These are phyloP conservation scores for Triticum aestivum DNA, from an alignment of 176 grass and related monocot genomes.

Conservation along the genomic window DNA sequence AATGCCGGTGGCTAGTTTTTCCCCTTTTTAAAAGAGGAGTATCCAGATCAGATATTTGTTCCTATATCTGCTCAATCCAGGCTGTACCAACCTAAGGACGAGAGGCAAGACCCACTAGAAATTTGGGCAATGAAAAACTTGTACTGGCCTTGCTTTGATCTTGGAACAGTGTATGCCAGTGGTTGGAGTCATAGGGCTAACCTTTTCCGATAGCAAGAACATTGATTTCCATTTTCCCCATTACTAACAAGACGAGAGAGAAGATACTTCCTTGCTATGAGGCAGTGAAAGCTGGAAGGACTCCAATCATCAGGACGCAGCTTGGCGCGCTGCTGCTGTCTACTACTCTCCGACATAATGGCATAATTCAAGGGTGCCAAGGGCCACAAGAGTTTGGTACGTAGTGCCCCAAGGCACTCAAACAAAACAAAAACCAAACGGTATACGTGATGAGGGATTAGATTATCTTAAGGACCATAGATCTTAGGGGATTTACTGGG, in stretches of 20 bases:
- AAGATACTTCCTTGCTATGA: constrained; percentile 30
- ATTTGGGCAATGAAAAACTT: constrained; percentile 17
- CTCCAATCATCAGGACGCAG: constrained; percentile 52
- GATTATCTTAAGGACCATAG: constrained; percentile 32
- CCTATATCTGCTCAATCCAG: neutral
- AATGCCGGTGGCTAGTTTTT: neutral
- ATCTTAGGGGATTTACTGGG: constrained; percentile 44
- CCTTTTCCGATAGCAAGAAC: constrained; percentile 25
- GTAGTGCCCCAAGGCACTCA: constrained; percentile 33
- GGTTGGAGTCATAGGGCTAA: constrained; percentile 21
- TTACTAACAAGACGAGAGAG: constrained; percentile 16
- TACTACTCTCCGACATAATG: constrained; percentile 46
- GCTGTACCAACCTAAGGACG: constrained; percentile 34
- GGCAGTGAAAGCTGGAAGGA: constrained; percentile 40
- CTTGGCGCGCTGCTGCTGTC: constrained; percentile 33
- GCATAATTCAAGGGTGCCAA: constrained; percentile 46
- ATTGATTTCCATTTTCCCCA: constrained; percentile 38
- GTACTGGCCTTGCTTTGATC: constrained; percentile 21
- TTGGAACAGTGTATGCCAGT: constrained; percentile 15
- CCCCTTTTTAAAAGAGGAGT: neutral
- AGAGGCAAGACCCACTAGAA: constrained; percentile 4
- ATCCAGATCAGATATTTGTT: constrained; percentile 3
- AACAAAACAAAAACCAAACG: constrained; percentile 22
- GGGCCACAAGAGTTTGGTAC: constrained; percentile 36
- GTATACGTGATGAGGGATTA: constrained; percentile 22